These are phyloP conservation scores for Sporothrix sp. DNA, from an alignment of 2,329 filamentous ascomycete species.

Conservation along the genomic window DNA sequence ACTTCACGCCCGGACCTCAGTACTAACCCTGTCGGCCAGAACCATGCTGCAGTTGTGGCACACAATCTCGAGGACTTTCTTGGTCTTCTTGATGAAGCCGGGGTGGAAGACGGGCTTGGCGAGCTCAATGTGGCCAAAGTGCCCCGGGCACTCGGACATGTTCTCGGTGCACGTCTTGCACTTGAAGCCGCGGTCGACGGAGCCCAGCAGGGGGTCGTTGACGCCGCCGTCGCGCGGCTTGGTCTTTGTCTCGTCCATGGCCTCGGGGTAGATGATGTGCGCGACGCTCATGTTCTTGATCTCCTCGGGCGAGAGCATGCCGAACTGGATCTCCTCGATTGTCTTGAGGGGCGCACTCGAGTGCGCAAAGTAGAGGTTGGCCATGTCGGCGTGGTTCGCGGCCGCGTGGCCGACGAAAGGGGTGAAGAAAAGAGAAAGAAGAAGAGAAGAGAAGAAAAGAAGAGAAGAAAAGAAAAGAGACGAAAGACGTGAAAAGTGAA, in stretches of 20 bases:
- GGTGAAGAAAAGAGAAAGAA: no score
- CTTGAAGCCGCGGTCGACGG: constrained; percentile 89
- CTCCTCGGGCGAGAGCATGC: constrained; percentile 93
- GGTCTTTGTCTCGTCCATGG: constrained; percentile 92
- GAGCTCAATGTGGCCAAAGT: constrained; percentile 98
- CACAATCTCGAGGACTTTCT: constrained; percentile 97
- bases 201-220: constrained; percentile 91
- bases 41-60: constrained; percentile 99
- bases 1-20: no score
- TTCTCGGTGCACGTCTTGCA: constrained; percentile 95
- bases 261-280: constrained; percentile 96
- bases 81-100: constrained; percentile 98
- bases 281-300: constrained; percentile 98
- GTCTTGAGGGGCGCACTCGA: constrained; percentile 94
- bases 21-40: constrained; percentile 94
- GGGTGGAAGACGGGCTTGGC: constrained; percentile 89
- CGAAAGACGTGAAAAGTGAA: no score
- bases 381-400: no score
- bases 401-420: no score
- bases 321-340: constrained; percentile 98
- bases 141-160: constrained; percentile 91
- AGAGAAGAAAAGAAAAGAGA: no score
- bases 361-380: constrained; percentile 82
- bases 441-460: no score
- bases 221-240: constrained; percentile 85